A percentile compares a stretch with the other conserved stretches of the same genome.
Conservation (phyloP, 495 filamentous ascomycete species). For the Lophium mytilinum region DNA sequence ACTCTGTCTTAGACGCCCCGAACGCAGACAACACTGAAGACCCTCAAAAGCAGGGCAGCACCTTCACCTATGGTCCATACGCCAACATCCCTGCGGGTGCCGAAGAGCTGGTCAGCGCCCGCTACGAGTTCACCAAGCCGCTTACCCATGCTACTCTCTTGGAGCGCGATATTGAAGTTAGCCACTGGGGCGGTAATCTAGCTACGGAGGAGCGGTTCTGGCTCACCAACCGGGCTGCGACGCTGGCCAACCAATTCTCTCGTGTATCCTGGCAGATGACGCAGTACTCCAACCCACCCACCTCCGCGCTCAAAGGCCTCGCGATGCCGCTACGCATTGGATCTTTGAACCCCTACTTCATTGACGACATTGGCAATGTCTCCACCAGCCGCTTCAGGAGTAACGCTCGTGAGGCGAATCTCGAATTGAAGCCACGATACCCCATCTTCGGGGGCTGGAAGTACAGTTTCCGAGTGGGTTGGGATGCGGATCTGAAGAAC, state of each 20-base stretch:
- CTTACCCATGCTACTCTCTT: slow-evolving; percentile 65
- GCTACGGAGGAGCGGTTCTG: slow-evolving; percentile 91
- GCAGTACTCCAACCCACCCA: slow-evolving; percentile 67
- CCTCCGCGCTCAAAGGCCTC: slow-evolving; percentile 71
- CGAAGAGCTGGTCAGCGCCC: slow-evolving; percentile 60
- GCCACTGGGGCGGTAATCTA: slow-evolving; percentile 95
- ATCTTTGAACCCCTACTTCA: slow-evolving; percentile 81
- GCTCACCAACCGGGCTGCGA: slow-evolving; percentile 76
- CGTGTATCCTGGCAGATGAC: slow-evolving; percentile 74
- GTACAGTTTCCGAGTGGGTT: slow-evolving; percentile 89
- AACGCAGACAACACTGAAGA: slow-evolving; percentile 53
- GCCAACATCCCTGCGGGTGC: slow-evolving; percentile 65
- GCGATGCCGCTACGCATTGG: slow-evolving; percentile 70
- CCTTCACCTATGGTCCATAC: slow-evolving; percentile 91
- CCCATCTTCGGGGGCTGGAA: slow-evolving; percentile 96
- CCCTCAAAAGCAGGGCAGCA: slow-evolving; percentile 74
- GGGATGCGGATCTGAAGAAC: slow-evolving; percentile 73
- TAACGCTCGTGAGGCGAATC: slow-evolving; percentile 64
- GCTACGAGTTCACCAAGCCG: slow-evolving; percentile 94
- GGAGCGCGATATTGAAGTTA: slow-evolving; percentile 88
- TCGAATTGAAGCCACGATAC: slow-evolving; percentile 88
- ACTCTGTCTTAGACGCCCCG: slow-evolving; percentile 58
- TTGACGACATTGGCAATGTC: slow-evolving; percentile 94
- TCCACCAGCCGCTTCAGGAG: slow-evolving; percentile 84
- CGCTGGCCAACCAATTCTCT: slow-evolving; percentile 75